A percentile compares a stretch with the other conserved stretches of the same genome.
phyloP scores from a whole-genome alignment of 106 monocot species.

The Triglochin maritima region DNA sequence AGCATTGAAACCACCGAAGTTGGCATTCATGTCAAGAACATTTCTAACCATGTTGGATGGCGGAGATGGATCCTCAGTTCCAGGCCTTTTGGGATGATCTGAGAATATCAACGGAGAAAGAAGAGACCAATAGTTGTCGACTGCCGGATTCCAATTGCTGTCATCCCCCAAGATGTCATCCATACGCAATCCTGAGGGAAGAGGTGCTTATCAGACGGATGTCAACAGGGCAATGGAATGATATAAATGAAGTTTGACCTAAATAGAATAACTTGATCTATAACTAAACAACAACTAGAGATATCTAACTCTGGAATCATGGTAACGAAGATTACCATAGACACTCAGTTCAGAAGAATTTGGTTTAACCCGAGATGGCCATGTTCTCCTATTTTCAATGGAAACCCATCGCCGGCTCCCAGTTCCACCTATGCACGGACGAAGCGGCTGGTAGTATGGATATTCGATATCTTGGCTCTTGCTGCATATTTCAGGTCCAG shows the following conservation, averaged over 20 bases:
- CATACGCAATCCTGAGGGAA: slow-evolving; percentile 38
- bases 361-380: slow-evolving; percentile 49
- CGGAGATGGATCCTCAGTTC: slow-evolving; percentile 87
- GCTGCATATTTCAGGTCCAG: slow-evolving; percentile 52
- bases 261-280: too few species aligned
- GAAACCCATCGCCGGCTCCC: slow-evolving; percentile 72
- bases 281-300: too few species aligned
- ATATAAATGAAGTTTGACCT: too few species aligned
- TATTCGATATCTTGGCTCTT: slow-evolving; percentile 65
- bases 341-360: slow-evolving; percentile 64
- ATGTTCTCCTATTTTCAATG: slow-evolving; percentile 48
- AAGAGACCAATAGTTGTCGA: slow-evolving; percentile 85
- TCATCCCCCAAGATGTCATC: slow-evolving; percentile 62
- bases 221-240: too few species aligned
- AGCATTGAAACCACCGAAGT: slow-evolving; percentile 77
- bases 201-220: not conserved
- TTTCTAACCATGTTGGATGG: slow-evolving; percentile 95
- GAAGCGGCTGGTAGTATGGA: slow-evolving; percentile 64
- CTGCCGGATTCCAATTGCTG: slow-evolving; percentile 37
- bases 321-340: slow-evolving; percentile 37
- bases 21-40: slow-evolving; percentile 91
- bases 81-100: slow-evolving; percentile 96
- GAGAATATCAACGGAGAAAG: slow-evolving; percentile 92
- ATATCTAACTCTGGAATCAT: too few species aligned
- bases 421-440: slow-evolving; percentile 68